Base-by-base conservation (phyloP, 2,329 filamentous ascomycete genomes). In the Mariannaea sp. region DNA sequence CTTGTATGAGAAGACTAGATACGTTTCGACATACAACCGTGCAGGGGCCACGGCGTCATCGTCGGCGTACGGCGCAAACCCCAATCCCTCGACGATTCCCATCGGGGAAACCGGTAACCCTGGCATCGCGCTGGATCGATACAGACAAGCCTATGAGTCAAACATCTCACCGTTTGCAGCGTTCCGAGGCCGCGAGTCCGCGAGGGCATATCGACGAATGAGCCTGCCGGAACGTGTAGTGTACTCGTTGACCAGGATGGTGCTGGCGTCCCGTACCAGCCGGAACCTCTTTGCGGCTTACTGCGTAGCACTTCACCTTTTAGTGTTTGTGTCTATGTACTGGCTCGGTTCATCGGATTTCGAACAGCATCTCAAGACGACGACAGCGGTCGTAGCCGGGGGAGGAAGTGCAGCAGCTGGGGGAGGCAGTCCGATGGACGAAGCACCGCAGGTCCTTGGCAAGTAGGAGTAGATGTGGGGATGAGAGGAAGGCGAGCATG, bases 1-100 rank as follows among this genome's bases (percentile, higher is more conserved):
- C 65, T 80, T 99, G 7, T 99, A 99, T 71, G 94, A 99, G 73
- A 99, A 97, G 80, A 96, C 93, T 14, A 85, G 94, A 62, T 99
- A 99, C 70, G 86, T 97, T 19, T 96, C 92, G 6, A 92, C 90
- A 2, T 99, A 97, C 77, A 96, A 87, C 71, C 86, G 92, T 47
- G 82, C 82, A 39, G 82, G 81, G 12, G 80, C 80, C 5, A 80
- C 82, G 22, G 73, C 76, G 32, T 83, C 85, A 5, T 82, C 82
- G 12, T 85, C 85, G 10, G 85, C 86, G n/a, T 88, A 86, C 36
- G 79, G 81, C 30, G 78, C 79, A 51, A 91, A 87, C 65, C 87
- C 90, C 2, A 95, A 92, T 68, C 86, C 90, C 1, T 88, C 89
- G 0, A 85, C 88, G 17, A 78, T 90, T 20, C 80, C 81, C 58